These are phyloP conservation scores for Phytophthora sansomeana DNA, from an alignment of 352 stramenopile species.

Conservation along the genomic window DNA sequence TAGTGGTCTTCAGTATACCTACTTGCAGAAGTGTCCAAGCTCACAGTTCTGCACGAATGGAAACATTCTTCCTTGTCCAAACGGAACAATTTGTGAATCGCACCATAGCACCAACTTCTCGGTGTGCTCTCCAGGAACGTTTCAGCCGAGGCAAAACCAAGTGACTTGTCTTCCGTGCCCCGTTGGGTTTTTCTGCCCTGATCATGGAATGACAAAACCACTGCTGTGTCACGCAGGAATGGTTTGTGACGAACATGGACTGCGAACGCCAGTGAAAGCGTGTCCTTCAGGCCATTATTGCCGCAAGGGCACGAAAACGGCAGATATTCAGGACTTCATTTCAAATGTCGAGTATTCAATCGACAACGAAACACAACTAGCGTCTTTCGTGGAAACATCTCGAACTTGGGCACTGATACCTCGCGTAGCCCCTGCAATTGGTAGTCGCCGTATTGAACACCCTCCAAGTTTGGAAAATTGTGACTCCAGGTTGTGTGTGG, in stretches of 20 bases:
- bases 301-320: conserved; percentile 92
- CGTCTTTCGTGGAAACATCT: conserved; percentile 58
- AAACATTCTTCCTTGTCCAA: conserved; percentile 80
- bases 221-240: conserved; percentile 92
- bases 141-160: conserved; percentile 92
- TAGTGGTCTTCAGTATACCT: conserved; percentile 77
- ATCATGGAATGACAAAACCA: conserved; percentile 90
- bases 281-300: conserved; percentile 96
- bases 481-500: conserved; percentile 57
- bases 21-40: conserved; percentile 66
- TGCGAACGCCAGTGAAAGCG: conserved; percentile 74
- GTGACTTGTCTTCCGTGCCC: conserved; percentile 90
- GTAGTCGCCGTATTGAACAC: conserved; percentile 69
- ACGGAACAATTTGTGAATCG: conserved; percentile 83
- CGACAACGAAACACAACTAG: conserved; percentile 72
- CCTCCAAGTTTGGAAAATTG: conserved; percentile 61
- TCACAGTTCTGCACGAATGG: conserved; percentile 69
- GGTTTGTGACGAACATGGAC: conserved; percentile 93
- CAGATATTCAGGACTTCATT: conserved; percentile 68
- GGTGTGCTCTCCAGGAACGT: conserved; percentile 92
- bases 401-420: conserved; percentile 60
- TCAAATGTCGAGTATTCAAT: conserved; percentile 63
- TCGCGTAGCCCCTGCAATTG: conserved; percentile 56
- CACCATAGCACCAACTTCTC: conserved; percentile 92
- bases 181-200: conserved; percentile 95